Evolutionary conservation across 2,329 filamentous ascomycete genomes (phyloP), one percentile per base, ranked within the genome.

Genomic region (Neurospora crassa): DNA sequence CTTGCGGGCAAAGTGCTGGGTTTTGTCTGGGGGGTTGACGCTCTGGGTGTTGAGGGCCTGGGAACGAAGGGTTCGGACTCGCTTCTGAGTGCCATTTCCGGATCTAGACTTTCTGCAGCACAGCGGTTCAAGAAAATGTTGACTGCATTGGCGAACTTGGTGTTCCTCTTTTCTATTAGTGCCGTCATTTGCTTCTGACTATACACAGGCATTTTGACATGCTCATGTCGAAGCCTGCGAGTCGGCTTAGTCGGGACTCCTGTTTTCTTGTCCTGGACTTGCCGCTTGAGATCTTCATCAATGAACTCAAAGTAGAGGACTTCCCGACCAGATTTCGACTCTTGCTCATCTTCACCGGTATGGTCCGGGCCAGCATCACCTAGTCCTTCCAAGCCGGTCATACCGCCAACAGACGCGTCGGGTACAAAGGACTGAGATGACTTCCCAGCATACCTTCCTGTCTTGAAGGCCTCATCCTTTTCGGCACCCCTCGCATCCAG

Each of bases 291-390:
- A 78, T 97, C 95, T 0, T 92, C 94, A 79, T 98, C 96, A 20
- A 97, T 82, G 75, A 96, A 98, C 79, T 98, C 96, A 77, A 99
- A 97, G 43, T 95, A 88, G 34, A 99, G 81, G 18, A 97, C 91
- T 76, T 97, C 90, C 69, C 86, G 86, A 1, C 83, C 84, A 16
- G 72, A 83, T 76, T 53, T 79, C 76, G 70, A 70, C 43, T 79
- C 79, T 45, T 78, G 80, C 6, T 53, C 47, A 29, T 53, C 47
- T 29, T 53, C 20, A 16, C 20, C 12, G 12, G 47, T 53, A 47
- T 72, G 70, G 70, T 74, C 70, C 11, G 40, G 24, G 40, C 74
- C 70, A 29, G 81, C 40, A 74, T 69, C 34, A 71, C 71, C 2
- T 71, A 53, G 34, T 72, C 77, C 79, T 67, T 88, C 82, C 40